These are phyloP conservation scores for Neurospora discreta DNA, from an alignment of 495 filamentous ascomycete genomes.

Conservation along the genomic window DNA sequence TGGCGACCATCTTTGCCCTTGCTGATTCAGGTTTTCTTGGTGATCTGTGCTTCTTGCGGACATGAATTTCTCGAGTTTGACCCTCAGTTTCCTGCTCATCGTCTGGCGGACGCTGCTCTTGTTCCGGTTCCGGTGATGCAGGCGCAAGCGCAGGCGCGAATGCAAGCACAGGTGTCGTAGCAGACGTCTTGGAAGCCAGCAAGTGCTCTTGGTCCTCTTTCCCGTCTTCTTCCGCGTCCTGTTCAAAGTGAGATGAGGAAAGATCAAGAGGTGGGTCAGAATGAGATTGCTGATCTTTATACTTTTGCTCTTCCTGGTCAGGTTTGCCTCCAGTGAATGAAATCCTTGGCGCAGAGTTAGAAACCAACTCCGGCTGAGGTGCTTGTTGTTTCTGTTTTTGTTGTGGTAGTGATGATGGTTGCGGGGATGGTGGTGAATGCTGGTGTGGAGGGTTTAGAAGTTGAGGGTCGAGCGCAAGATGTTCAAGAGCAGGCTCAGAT, in stretches of 20 bases:
- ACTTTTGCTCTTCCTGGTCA: neutral
- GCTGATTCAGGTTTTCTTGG: constrained; percentile 7
- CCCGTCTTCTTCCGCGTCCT: neutral
- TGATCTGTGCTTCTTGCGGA: constrained; percentile 23
- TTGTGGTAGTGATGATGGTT: neutral
- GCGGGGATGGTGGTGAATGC: neutral
- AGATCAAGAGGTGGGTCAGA: neutral
- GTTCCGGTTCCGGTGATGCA: neutral
- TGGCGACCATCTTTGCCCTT: constrained; percentile 11
- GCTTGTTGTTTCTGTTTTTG: neutral
- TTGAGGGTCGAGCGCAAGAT: neutral
- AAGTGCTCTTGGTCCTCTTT: neutral
- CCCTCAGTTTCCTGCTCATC: neutral
- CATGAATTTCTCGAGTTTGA: constrained; percentile 7
- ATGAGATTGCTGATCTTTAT: neutral
- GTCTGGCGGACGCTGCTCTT: constrained; percentile 4
- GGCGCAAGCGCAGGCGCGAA: neutral
- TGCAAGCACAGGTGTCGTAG: constrained; percentile 3
- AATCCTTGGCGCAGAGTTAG: neutral
- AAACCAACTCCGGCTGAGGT: neutral
- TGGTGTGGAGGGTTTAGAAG: neutral
- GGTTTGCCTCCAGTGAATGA: neutral
- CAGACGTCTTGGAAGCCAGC: neutral
- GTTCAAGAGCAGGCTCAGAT: neutral
- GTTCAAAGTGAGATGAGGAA: neutral